These are phyloP conservation scores for Apiospora rasikravindrae DNA, from an alignment of 2,329 filamentous ascomycete species.

Conservation along the genomic window DNA sequence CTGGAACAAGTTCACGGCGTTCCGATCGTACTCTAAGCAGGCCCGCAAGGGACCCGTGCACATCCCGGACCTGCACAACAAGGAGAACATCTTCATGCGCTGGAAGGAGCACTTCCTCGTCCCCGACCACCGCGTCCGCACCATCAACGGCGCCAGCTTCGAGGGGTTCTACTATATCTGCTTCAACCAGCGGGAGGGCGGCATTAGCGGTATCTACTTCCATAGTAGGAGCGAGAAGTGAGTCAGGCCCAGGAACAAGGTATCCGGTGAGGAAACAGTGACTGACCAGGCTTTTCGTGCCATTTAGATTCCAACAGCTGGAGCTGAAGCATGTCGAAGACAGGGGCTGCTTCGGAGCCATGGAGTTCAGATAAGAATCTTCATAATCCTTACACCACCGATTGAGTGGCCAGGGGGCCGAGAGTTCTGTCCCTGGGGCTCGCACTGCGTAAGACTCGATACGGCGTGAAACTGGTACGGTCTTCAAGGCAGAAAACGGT, in stretches of 20 bases:
- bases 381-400: background rate
- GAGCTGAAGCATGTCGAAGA: slow-evolving; percentile 89
- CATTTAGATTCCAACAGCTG: slow-evolving; percentile 82
- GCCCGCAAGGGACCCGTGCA: slow-evolving; percentile 59
- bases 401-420: background rate
- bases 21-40: slow-evolving; percentile 72
- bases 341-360: slow-evolving; percentile 79
- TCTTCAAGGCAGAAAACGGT: background rate
- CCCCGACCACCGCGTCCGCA: slow-evolving; percentile 88
- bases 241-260: slow-evolving; percentile 43
- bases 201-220: slow-evolving; percentile 94
- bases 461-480: background rate
- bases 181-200: slow-evolving; percentile 89
- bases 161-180: slow-evolving; percentile 99
- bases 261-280: slow-evolving; percentile 1
- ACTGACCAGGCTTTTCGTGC: background rate
- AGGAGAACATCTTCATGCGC: slow-evolving; percentile 95
- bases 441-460: background rate
- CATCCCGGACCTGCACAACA: slow-evolving; percentile 75
- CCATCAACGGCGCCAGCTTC: slow-evolving; percentile 92
- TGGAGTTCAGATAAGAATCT: slow-evolving; percentile 71
- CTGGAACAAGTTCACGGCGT: slow-evolving; percentile 89
- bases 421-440: background rate
- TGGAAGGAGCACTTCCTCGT: slow-evolving; percentile 99
- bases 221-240: slow-evolving; percentile 98